phyloP scores from a whole-genome alignment of 495 filamentous ascomycete species.

The Daldinia caldariorum region DNA sequence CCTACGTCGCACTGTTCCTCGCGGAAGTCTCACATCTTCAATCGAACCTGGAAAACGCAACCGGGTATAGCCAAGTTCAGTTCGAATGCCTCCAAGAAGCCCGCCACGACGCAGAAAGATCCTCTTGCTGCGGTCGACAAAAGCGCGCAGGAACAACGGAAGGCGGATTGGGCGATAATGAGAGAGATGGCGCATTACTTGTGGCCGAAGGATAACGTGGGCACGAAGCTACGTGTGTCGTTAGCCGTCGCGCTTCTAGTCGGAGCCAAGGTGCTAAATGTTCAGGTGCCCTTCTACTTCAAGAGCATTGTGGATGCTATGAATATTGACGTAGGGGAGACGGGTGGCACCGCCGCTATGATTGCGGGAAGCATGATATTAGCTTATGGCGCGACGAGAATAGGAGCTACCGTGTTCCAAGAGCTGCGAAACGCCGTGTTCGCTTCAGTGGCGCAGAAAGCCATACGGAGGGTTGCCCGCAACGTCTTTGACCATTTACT shows the following conservation, averaged over 20 bases:
- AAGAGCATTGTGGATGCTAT: constrained; percentile 96
- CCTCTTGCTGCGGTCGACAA: constrained; percentile 59
- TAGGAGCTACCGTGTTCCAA: constrained; percentile 86
- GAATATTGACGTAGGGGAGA: constrained; percentile 88
- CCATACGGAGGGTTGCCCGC: constrained; percentile 87
- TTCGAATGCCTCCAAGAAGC: constrained; percentile 32
- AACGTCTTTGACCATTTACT: constrained; percentile 94
- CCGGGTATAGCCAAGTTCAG: constrained; percentile 12
- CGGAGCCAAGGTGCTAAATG: constrained; percentile 94
- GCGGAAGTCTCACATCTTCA: constrained; percentile 16
- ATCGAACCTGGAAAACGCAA: neutral
- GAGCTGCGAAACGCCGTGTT: constrained; percentile 96
- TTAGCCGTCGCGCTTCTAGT: constrained; percentile 82
- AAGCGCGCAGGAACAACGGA: constrained; percentile 84
- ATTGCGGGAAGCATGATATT: constrained; percentile 92
- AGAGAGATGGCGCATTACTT: constrained; percentile 96
- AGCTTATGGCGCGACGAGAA: constrained; percentile 87
- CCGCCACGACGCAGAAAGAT: constrained; percentile 45
- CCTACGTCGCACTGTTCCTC: constrained; percentile 25
- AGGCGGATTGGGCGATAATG: constrained; percentile 98
- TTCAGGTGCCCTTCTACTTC: constrained; percentile 98
- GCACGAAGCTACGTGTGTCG: constrained; percentile 84
- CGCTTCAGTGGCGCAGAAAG: constrained; percentile 95
- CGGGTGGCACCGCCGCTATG: constrained; percentile 86
- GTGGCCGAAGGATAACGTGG: constrained; percentile 89